These are phyloP conservation scores for Heliosperma pusillum DNA, from an alignment of 148 eudicot genomes.

Conservation along the genomic window DNA sequence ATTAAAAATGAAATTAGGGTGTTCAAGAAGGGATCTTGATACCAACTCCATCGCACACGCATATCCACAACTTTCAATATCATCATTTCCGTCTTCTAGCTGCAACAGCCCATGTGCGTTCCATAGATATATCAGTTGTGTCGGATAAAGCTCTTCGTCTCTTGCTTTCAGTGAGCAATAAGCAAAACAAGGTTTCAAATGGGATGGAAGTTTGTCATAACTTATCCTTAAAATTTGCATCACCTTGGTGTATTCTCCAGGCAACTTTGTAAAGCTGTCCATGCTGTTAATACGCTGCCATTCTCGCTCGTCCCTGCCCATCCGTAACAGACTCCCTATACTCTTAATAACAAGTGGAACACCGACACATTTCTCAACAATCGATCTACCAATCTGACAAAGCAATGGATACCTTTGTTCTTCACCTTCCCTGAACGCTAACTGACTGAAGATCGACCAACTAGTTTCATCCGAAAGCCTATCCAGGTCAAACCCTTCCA, in stretches of 20 bases:
- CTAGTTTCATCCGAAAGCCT: constrained; percentile 15
- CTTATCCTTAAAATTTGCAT: too few relatives aligned
- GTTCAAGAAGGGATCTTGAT: constrained; percentile 32
- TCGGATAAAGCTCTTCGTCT: neutral
- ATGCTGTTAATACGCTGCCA: constrained; percentile 22
- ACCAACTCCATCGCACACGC: too few relatives aligned
- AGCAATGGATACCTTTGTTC: neutral
- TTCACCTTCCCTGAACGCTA: too few relatives aligned
- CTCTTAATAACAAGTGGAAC: constrained; percentile 35
- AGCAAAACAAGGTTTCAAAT: constrained; percentile 25
- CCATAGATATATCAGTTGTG: too few relatives aligned
- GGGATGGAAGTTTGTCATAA: constrained; percentile 20
- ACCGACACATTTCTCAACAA: constrained; percentile 34
- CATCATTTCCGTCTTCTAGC: neutral
- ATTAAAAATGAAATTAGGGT: constrained; percentile 30
- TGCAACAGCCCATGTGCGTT: constrained; percentile 11
- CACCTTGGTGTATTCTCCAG: constrained; percentile 10
- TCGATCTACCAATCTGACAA: constrained; percentile 18
- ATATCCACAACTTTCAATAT: too few relatives aligned
- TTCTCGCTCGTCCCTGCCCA: constrained; percentile 16
- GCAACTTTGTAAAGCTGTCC: constrained; percentile 8
- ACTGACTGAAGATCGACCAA: constrained; percentile 20
- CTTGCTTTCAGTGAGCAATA: constrained; percentile 11
- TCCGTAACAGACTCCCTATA: constrained; percentile 23
- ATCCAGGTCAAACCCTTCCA: neutral